Evolutionary conservation across 2,329 filamentous ascomycete species (phyloP), one percentile per base, ranked within the genome.

Genomic region (Bretziella fagacearum): DNA sequence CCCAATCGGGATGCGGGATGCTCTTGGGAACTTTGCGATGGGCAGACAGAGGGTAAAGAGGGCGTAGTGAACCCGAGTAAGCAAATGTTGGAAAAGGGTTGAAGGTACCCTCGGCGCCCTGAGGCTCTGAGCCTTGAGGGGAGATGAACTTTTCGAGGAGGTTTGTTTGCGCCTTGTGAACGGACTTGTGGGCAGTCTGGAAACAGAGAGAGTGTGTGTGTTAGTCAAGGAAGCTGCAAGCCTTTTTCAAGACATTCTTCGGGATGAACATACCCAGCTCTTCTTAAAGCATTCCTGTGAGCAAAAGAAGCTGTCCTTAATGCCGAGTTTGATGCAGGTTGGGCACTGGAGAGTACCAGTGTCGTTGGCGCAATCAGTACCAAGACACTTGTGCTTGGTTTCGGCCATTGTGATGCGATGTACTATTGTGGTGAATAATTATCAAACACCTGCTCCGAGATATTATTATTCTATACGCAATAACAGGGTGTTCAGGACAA

Each of bases 241-340:
- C n/a, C 5, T n/a, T 35, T 26, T 41, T 41, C 7, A 25, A 23
- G 43, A 15, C 17, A 13, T 17, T 46, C n/a, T 25, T n/a, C n/a
- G n/a, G n/a, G n/a, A n/a, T n/a, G n/a, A 55, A 56, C 75, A 56
- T 77, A 96, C 91, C 91, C 91, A 98, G 69, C 86, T 98, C 63
- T 79, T 81, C 72, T 95, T 96, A 68, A 98, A 98, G 70, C 91
- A 98, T 56, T 96, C 91, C 63, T 98, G 91, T 23, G 86, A 86
- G 69, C 91, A 98, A 67, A 96, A 98, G 65, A 79, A 95, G 67
- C 85, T 93, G 58, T 91, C 84, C 60, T 87, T 78, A 56, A 79
- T 80, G 46, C 81, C 84, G 37, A 87, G 68, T 65, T 94, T 95
- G 58, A 95, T 71, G 62, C 91, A 98, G 43, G 84, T 96, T 47